Conservation (phyloP, 2,329 filamentous ascomycete species). For the Diaporthe caulivora region DNA sequence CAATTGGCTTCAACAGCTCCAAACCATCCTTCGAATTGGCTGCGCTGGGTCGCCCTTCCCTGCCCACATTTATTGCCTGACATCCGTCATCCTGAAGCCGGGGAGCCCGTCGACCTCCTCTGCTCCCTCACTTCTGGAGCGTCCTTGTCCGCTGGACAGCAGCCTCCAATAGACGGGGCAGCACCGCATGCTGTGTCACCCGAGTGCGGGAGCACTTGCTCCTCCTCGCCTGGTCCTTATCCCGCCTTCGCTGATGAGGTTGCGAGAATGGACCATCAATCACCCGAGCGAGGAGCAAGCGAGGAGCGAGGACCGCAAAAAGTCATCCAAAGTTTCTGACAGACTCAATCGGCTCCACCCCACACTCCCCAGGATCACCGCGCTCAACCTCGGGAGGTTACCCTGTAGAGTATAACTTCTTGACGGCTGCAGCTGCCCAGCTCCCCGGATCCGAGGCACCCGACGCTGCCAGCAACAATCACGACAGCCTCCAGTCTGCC, state of each 20-base stretch:
- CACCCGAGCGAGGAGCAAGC: not conserved
- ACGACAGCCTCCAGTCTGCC: slow-evolving; percentile 7
- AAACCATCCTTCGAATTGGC: slow-evolving; percentile 18
- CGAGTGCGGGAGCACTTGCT: not conserved
- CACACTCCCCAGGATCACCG: not conserved
- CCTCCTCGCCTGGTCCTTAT: not conserved
- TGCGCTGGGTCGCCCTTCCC: slow-evolving; percentile 7
- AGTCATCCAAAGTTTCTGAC: slow-evolving; percentile 21
- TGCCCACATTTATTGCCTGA: slow-evolving; percentile 11
- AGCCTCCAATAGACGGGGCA: not conserved
- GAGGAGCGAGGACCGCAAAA: not conserved
- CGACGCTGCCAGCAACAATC: not conserved
- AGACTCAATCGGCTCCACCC: slow-evolving; percentile 26
- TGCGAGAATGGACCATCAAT: not conserved
- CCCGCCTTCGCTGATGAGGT: not conserved
- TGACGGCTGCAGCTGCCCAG: slow-evolving; percentile 13
- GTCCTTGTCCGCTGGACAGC: slow-evolving; percentile 8
- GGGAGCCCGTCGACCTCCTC: not conserved
- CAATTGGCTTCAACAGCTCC: slow-evolving; percentile 26
- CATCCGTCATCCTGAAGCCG: not conserved
- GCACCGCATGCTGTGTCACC: not conserved
- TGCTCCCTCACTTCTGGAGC: not conserved
- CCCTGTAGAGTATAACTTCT: not conserved
- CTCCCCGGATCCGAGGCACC: slow-evolving; percentile 24
- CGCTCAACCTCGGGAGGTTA: slow-evolving; percentile 3